phyloP scores from a whole-genome alignment of 140 eudicot species.

The Anethum foeniculum region DNA sequence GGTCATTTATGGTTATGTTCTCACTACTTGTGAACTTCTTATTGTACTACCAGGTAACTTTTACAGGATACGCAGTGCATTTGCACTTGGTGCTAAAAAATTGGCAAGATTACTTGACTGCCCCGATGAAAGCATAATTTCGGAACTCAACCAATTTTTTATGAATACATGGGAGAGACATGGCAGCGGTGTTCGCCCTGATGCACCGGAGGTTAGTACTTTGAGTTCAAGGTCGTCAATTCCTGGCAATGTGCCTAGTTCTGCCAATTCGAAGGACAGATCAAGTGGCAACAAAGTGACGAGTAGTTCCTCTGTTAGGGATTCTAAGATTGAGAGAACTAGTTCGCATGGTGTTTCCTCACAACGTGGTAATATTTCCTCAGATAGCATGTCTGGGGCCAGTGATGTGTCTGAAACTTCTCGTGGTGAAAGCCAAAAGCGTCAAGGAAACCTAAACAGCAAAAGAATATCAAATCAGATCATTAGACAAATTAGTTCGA shows the following conservation, averaged over 20 bases:
- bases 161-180: conserved; percentile 76
- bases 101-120: conserved; percentile 67
- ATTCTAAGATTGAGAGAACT: conserved; percentile 25
- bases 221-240: conserved; percentile 19
- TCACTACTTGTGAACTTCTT: neutral
- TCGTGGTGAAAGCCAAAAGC: conserved; percentile 36
- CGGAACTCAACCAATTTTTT: conserved; percentile 64
- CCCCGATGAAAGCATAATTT: conserved; percentile 51
- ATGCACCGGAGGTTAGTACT: conserved; percentile 39
- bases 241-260: conserved; percentile 12
- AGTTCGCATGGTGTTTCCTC: conserved; percentile 18
- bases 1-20: conserved; percentile 1
- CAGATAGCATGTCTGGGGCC: conserved; percentile 27
- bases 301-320: conserved; percentile 20
- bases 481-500: conserved; percentile 19
- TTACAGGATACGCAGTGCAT: conserved; percentile 82
- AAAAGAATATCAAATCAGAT: conserved; percentile 25
- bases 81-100: conserved; percentile 67
- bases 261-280: conserved; percentile 22
- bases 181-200: conserved; percentile 73
- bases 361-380: conserved; percentile 24
- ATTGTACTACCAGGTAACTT: conserved; percentile 50
- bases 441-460: conserved; percentile 30
- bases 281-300: conserved; percentile 25
- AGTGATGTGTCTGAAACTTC: conserved; percentile 25